Evolutionary conservation across 768 basidiomycete genomes (phyloP), one percentile per base, ranked within the genome.

Genomic region (Filobasidium floriforme): DNA sequence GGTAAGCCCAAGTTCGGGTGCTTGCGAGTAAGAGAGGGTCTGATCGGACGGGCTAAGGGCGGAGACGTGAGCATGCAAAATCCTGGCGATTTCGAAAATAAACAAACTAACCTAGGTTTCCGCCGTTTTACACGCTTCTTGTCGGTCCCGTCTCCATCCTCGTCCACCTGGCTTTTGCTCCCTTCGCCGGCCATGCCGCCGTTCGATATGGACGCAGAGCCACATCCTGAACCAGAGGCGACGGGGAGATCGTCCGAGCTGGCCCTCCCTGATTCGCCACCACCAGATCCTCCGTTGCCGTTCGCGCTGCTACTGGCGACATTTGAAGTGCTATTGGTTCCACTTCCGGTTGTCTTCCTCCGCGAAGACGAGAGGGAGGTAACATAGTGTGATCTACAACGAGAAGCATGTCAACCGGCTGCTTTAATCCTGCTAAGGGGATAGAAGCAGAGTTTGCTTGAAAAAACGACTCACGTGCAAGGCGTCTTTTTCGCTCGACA

Each of bases 401-500:
- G 32, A 37, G 75, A 82, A 79, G 80, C 76, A 76, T 78, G 82
- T 77, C 81, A 77, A 67, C 80, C 73, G 70, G 71, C 43, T 37
- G 32, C 70, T 74, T 75, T 71, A 73, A 74, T 67, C 73, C 70
- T 43, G 54, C 32, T 69, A 40, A 69, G 32, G 68, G 71, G 60
- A 28, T 60, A 32, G 52, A 49, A 14, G 41, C 1, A 61, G 40
- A 59, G 65, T 69, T n/a, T n/a, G n/a, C n/a, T n/a, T n/a, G n/a
- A n/a, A n/a, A n/a, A n/a, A n/a, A n/a, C n/a, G 19, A 85, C 88
- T 71, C 73, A 91, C 90, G 90, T 92, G 89, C 90, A 93, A 54
- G 89, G 87, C 74, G 89, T 90, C 73, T 89, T 90, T 81, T 93
- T 93, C 68, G 87, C 84, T 67, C 86, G 79, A 78, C 90, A 93